Evolutionary conservation across 805 yeast species (phyloP).

Genomic region (Phaffomyces antillensis): DNA sequence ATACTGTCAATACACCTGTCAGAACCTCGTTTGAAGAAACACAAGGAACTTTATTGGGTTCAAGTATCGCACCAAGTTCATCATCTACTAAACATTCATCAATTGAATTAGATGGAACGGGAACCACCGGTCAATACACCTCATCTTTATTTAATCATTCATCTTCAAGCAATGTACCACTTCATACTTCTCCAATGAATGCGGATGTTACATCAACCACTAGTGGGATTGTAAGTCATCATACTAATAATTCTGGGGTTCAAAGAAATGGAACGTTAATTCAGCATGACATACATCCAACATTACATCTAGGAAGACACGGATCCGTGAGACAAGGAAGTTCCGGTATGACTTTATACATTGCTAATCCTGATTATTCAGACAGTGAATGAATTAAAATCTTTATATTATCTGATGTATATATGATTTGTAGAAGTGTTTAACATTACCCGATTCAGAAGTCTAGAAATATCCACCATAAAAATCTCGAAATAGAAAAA

Average conservation of each 20-base stretch:
- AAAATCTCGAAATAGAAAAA: slow-evolving; percentile 51
- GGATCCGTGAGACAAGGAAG: slow-evolving; percentile 30
- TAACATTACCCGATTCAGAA: slow-evolving; percentile 8
- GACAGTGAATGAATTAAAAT: slow-evolving; percentile 23
- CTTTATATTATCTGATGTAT: neutral
- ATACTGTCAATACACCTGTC: neutral
- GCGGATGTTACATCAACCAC: neutral
- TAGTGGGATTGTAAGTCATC: neutral
- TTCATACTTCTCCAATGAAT: neutral
- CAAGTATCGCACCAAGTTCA: neutral
- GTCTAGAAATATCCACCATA: neutral
- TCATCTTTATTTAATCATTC: neutral
- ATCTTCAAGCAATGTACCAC: neutral
- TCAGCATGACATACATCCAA: slow-evolving; percentile 12
- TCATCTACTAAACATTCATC: slow-evolving; percentile 3
- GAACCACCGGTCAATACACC: neutral
- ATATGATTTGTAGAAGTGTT: neutral
- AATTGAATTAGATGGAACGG: neutral
- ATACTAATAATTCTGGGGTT: neutral
- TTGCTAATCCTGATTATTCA: slow-evolving; percentile 50
- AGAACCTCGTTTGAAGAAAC: slow-evolving; percentile 2
- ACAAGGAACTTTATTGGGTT: neutral
- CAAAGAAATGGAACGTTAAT: slow-evolving; percentile 20
- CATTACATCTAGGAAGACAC: slow-evolving; percentile 23
- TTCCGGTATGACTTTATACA: slow-evolving; percentile 36